Conservation (phyloP, 495 filamentous ascomycete species). For the Lentithecium fluviatile region DNA sequence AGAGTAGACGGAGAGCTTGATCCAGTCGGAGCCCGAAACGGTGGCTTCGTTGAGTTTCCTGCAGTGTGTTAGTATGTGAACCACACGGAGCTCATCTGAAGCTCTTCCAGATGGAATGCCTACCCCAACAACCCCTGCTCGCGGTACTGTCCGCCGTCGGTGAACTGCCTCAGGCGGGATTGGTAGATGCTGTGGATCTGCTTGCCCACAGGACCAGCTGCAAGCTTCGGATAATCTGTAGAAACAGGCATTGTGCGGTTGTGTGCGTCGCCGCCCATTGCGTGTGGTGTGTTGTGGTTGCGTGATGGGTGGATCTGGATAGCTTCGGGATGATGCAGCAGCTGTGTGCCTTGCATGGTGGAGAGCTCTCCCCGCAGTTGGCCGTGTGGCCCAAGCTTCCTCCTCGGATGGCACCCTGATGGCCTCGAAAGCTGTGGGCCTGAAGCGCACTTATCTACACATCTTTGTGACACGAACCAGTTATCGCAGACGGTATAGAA, state of each 20-base stretch:
- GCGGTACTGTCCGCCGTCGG: conserved; percentile 74
- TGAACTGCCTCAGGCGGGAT: conserved; percentile 79
- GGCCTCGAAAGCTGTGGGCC: too few relatives aligned
- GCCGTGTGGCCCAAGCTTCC: neutral
- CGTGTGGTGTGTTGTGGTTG: conserved; percentile 11
- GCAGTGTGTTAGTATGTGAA: conserved; percentile 14
- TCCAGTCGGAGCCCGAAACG: conserved; percentile 66
- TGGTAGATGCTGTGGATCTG: conserved; percentile 85
- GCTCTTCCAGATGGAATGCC: conserved; percentile 21
- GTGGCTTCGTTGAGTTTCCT: conserved; percentile 76
- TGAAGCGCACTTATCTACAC: too few relatives aligned
- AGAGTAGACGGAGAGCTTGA: conserved; percentile 85
- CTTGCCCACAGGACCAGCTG: conserved; percentile 69
- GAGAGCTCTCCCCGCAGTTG: neutral
- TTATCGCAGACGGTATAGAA: too few relatives aligned
- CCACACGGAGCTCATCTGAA: neutral
- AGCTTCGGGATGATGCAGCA: neutral
- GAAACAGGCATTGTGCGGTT: conserved; percentile 34
- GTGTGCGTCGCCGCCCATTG: conserved; percentile 48
- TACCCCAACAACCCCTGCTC: conserved; percentile 70
- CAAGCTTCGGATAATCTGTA: conserved; percentile 55
- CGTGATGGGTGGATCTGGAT: neutral
- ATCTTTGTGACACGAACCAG: too few relatives aligned
- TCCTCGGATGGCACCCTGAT: neutral
- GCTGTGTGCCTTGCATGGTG: neutral